Base-by-base conservation (phyloP, 371 early-diverging fungal genomes). In the Actinomucor elegans region DNA sequence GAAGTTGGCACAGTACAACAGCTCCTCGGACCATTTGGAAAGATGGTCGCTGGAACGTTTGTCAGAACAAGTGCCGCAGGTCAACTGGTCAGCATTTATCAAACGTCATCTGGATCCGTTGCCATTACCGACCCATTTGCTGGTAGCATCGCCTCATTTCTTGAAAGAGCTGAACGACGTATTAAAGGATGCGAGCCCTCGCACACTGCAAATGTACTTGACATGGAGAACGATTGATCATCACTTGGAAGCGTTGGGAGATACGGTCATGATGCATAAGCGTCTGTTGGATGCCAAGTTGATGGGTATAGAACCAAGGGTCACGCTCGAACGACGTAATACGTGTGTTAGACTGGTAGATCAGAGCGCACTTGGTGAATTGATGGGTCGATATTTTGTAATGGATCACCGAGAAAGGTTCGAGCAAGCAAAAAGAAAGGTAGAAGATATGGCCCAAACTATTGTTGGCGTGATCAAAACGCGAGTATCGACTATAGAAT, bases 381-480 rank as follows among this genome's bases (percentile, higher is more conserved):
- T 84, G 45, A 55, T 81, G 8, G 86, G 86, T 4, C 68, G 80
- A 4, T 83, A 77, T 36, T 83, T 70, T 58, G 59, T 77, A 5
- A 33, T 64, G 17, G 64, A 67, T 43, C 55, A 56, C 7, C 64
- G 58, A 33, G 28, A 51, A 20, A 31, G 36, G 32, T 50, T 37
- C 33, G 26, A n/a, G 3, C 12, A 27, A 17, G 47, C 59, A 24
- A 73, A 55, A 28, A 18, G 40, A 14, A 50, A 62, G 20, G 70
- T 70, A 15, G 52, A 69, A 14, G 42, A 57, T 10, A 54, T 75
- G 50, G 62, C 69, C 12, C 44, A 52, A 7, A 29, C 66, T 1
- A 55, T 79, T 10, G 54, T 69, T 0, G 36, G 27, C 44, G 29
- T 67, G 7, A 63, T 79, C 29, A 40, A 65, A 14, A 40, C 67